Conservation (phyloP, 495 filamentous ascomycete genomes). For the Durotheca rogersii region DNA sequence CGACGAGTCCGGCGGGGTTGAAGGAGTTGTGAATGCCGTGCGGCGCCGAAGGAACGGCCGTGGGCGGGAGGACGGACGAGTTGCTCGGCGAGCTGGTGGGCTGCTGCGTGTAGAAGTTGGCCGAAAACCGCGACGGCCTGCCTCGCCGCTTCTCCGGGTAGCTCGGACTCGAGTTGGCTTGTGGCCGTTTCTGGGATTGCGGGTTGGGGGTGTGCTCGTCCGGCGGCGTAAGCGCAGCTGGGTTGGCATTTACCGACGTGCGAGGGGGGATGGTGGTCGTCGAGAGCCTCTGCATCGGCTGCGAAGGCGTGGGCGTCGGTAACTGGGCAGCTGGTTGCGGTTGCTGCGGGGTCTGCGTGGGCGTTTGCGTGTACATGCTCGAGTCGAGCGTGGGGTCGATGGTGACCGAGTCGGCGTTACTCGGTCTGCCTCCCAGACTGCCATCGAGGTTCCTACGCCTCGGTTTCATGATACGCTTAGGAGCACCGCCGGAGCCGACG, state of each 20-base stretch:
- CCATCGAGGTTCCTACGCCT: slow-evolving; percentile 42
- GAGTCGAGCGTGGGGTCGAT: slow-evolving; percentile 32
- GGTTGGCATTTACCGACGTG: slow-evolving; percentile 35
- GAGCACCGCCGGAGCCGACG: slow-evolving; percentile 51
- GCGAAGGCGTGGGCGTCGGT: slow-evolving; percentile 13
- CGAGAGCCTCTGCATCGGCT: slow-evolving; percentile 31
- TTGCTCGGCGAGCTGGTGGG: slow-evolving; percentile 13
- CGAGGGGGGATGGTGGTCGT: slow-evolving; percentile 36
- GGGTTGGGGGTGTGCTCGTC: slow-evolving; percentile 44
- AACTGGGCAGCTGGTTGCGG: slow-evolving; percentile 16
- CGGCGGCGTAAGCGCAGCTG: slow-evolving; percentile 49
- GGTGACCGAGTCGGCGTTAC: slow-evolving; percentile 23
- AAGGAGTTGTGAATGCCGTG: slow-evolving; percentile 10
- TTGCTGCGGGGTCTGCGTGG: slow-evolving; percentile 27
- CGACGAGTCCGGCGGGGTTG: slow-evolving; percentile 16
- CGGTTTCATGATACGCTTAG: slow-evolving; percentile 52
- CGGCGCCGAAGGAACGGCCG: slow-evolving; percentile 8
- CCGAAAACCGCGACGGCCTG: slow-evolving; percentile 35
- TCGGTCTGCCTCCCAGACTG: slow-evolving; percentile 23
- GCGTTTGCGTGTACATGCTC: slow-evolving; percentile 21
- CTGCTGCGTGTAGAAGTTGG: slow-evolving; percentile 33
- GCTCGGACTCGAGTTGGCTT: slow-evolving; percentile 17
- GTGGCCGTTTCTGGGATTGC: slow-evolving; percentile 32
- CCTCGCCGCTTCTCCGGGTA: slow-evolving; percentile 47
- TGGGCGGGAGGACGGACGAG: slow-evolving; percentile 4